Evolutionary conservation across 257 asterid genomes (phyloP), one percentile per base, ranked within the genome.

Genomic region (Scutellaria baicalensis): DNA sequence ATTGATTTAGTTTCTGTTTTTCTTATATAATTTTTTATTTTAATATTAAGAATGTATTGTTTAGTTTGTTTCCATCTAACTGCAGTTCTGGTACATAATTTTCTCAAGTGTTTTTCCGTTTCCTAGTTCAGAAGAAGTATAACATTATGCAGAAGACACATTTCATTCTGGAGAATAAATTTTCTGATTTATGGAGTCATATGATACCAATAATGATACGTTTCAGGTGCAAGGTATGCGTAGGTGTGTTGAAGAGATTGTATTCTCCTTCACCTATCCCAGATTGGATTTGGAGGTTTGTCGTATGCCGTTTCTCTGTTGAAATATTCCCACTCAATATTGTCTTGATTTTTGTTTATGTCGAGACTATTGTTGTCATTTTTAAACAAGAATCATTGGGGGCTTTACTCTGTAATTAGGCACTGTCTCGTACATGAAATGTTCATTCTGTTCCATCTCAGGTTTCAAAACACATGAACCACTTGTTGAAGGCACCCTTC

Each of bases 271-370:
- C 71, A 91, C 96, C 77, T 93, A 91, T 79, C 97, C 97, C 33
- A 84, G 98, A 74, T 89, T 93, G 78, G 99, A 93, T 83, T 75
- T 82, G 91, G 97, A 89, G 95, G 99, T 93, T 68, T 50, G 79
- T 71, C 43, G 36, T 65, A 57, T 59, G 31, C 59, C n/a, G 18
- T 31, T 68, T 42, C 68, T 52, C 39, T 10, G 40, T 61, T 20
- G 11, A 16, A 16, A 23, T 13, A 42, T 48, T 40, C 47, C 27
- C 47, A 48, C 69, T 39, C 47, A 42, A 56, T 11, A 1, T 10
- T 13, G 39, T 61, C n/a, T 9, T 66, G 60, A 48, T 27, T 48
- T 70, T 61, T 56, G 63, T 54, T 18, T 64, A 42, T 21, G 52
- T n/a, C n/a, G 64, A 38, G 60, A 45, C 48, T 59, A 18, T 27